Evolutionary conservation across 176 grass and related monocot species (phyloP).

Genomic region (Triticum urartu): DNA sequence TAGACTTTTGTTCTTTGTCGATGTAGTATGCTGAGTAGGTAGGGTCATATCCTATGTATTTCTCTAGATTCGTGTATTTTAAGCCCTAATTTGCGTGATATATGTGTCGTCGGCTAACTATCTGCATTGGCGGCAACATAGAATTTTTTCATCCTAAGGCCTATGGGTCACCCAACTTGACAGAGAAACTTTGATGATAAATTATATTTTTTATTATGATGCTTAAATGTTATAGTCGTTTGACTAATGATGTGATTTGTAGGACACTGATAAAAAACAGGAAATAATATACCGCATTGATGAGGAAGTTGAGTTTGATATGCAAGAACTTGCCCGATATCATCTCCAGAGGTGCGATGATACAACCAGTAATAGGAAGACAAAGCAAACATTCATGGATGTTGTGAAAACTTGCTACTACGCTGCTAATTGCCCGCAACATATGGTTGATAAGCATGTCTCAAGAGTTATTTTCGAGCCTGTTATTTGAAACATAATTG

Average conservation of each 20-base stretch:
- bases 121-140: too few relatives aligned
- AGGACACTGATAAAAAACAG: neutral
- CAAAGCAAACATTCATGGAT: constrained; percentile 39
- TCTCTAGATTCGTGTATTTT: too few relatives aligned
- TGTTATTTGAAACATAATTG: neutral
- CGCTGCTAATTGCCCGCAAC: constrained; percentile 17
- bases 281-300: neutral
- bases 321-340: constrained; percentile 44
- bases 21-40: too few relatives aligned
- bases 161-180: too few relatives aligned
- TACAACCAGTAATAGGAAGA: neutral
- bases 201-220: too few relatives aligned
- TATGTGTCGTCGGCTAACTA: too few relatives aligned
- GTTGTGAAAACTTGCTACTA: constrained; percentile 52
- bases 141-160: too few relatives aligned
- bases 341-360: constrained; percentile 6
- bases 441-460: constrained; percentile 32
- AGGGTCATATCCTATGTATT: too few relatives aligned
- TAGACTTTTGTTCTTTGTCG: too few relatives aligned
- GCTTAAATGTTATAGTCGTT: too few relatives aligned
- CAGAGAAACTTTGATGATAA: too few relatives aligned
- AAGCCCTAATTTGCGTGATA: too few relatives aligned
- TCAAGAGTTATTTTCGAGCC: constrained; percentile 40
- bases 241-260: neutral
- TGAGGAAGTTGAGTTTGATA: constrained; percentile 4